A percentile compares a stretch with the other conserved stretches of the same genome.
These are phyloP conservation scores for Marasmius fiardii DNA, from an alignment of 1,284 basidiomycete genomes.

Conservation along the genomic window DNA sequence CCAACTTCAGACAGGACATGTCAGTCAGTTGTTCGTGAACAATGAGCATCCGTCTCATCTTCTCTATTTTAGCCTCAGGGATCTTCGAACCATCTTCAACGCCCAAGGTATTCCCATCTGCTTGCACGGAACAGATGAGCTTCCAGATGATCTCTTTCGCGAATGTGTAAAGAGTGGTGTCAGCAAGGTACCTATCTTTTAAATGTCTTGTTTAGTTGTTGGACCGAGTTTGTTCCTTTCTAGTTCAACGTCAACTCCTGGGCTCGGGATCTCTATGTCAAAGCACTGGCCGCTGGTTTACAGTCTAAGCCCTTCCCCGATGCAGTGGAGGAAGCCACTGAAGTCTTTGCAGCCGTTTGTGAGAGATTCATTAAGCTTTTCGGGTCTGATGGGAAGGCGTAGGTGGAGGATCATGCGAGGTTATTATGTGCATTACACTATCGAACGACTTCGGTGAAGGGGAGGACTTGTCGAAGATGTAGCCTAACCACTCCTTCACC, in stretches of 20 bases:
- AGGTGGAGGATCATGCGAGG: background rate
- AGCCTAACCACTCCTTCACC: constrained; percentile 17
- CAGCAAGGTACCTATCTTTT: constrained; percentile 31
- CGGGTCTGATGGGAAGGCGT: constrained; percentile 39
- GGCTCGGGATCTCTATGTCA: constrained; percentile 43
- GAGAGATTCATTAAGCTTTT: constrained; percentile 41
- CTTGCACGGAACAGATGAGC: constrained; percentile 43
- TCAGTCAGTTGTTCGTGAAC: constrained; percentile 18
- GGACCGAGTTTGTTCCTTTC: background rate
- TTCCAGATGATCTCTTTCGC: constrained; percentile 39
- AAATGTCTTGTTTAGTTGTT: background rate
- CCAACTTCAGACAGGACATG: constrained; percentile 46
- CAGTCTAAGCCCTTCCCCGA: constrained; percentile 40
- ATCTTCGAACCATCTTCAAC: constrained; percentile 32
- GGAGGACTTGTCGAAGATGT: constrained; percentile 15
- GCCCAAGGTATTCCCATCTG: constrained; percentile 35
- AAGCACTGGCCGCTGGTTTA: constrained; percentile 29
- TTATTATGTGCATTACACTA: background rate
- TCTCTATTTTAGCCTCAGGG: constrained; percentile 12
- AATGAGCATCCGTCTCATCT: background rate
- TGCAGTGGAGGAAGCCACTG: constrained; percentile 42
- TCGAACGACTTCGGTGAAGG: too few relatives aligned
- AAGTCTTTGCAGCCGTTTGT: constrained; percentile 38
- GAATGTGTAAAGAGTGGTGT: constrained; percentile 45
- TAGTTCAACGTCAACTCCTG: constrained; percentile 49